Conservation (phyloP, 192 early-diverging fungal genomes). For the Coemansia sp. region DNA sequence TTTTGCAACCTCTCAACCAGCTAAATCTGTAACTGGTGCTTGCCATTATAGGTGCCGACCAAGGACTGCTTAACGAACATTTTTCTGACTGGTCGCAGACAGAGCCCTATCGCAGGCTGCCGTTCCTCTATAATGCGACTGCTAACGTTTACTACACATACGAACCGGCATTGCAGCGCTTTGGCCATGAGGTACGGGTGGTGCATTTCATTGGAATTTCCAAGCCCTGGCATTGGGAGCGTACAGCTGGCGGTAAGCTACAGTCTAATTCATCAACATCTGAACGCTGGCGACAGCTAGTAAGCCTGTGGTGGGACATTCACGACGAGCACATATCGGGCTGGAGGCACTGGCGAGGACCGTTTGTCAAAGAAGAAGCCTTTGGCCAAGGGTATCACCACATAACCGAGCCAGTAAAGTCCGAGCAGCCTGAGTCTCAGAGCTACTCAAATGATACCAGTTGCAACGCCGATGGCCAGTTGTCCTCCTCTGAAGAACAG, state of each 20-base stretch:
- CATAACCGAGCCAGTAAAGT: constrained; percentile 21
- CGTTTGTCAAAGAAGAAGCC: constrained; percentile 45
- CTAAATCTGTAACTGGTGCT: background rate
- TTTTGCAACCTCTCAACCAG: background rate
- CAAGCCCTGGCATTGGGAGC: constrained; percentile 87
- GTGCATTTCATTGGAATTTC: constrained; percentile 86
- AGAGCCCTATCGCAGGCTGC: constrained; percentile 63
- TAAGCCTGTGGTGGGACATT: constrained; percentile 73
- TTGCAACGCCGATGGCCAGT: background rate
- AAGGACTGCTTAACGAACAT: constrained; percentile 88
- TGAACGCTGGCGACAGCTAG: constrained; percentile 56
- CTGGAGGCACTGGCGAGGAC: constrained; percentile 44
- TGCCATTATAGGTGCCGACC: constrained; percentile 74
- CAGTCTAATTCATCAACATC: constrained; percentile 20
- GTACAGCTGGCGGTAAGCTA: constrained; percentile 60
- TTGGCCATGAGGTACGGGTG: constrained; percentile 66
- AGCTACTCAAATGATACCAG: background rate
- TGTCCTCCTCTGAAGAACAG: background rate
- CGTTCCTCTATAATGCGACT: constrained; percentile 81
- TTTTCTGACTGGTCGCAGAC: constrained; percentile 73
- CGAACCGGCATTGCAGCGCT: constrained; percentile 78
- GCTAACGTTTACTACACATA: constrained; percentile 58
- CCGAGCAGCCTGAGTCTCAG: background rate
- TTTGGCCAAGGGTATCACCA: constrained; percentile 40
- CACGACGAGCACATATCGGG: constrained; percentile 59